Evolutionary conservation across 1,139 yeast genomes (phyloP).

Genomic region (Insectozyma bohioensis): DNA sequence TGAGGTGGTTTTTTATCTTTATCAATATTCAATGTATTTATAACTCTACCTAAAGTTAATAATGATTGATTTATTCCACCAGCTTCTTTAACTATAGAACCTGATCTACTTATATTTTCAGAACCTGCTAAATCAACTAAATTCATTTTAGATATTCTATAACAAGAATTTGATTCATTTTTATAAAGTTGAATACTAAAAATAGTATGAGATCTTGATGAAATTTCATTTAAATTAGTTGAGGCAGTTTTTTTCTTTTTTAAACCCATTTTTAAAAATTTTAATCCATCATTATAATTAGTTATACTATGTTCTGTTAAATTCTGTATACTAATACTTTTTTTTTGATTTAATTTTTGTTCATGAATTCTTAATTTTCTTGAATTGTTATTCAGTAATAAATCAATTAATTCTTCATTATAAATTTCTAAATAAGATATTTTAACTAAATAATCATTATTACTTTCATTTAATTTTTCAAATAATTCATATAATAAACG

Average conservation of each 20-base stretch:
- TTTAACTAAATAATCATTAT: conserved; percentile 57
- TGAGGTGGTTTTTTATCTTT: conserved; percentile 32
- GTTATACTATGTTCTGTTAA: conserved; percentile 55
- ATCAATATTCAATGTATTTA: conserved; percentile 60
- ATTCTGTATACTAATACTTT: conserved; percentile 45
- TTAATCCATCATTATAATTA: conserved; percentile 54
- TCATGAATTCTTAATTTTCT: conserved; percentile 56
- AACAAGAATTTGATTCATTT: conserved; percentile 29
- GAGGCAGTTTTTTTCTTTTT: conserved; percentile 62
- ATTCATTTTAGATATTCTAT: conserved; percentile 65
- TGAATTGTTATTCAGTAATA: conserved; percentile 45
- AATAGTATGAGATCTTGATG: conserved; percentile 73
- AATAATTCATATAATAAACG: conserved; percentile 59
- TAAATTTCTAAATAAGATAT: conserved; percentile 74
- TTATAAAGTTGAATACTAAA: conserved; percentile 62
- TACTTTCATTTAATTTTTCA: conserved; percentile 32
- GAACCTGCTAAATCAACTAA: conserved; percentile 90
- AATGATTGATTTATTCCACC: conserved; percentile 85
- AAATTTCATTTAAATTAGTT: conserved; percentile 66
- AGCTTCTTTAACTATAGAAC: conserved; percentile 85
- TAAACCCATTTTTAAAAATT: conserved; percentile 54
- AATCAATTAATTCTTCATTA: conserved; percentile 69
- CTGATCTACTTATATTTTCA: conserved; percentile 75
- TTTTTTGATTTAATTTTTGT: conserved; percentile 13
- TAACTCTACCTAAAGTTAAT: conserved; percentile 80